Base-by-base conservation (phyloP, 441 rosid species). In the Erysimum cheiri region DNA sequence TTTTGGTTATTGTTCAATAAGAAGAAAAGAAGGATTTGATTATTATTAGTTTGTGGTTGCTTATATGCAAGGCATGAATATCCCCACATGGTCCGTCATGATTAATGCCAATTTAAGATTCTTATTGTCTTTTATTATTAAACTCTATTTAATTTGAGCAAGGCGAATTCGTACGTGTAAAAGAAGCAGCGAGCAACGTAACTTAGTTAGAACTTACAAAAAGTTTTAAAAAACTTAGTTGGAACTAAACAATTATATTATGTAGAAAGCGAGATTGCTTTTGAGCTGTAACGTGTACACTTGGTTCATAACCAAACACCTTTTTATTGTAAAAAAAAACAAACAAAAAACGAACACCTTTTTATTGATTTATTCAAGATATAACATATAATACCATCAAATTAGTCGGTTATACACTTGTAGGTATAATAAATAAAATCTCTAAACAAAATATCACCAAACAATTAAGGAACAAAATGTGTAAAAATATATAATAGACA, bases 61-160 rank as follows among this genome's bases (percentile, higher is more conserved):
- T 58, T 59, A 67, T 53, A 26, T 53, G 69, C n/a, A 37, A 47
- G 69, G 73, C 73, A 68, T 61, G 78, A 74, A 46, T 59, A 68
- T 62, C 52, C 57, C 69, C 78, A 74, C 78, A 74, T 74, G 78
- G 69, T 17, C 58, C 69, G 53, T 61, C 69, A 68, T 74, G 78
- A 74, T 74, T 53, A 60, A 49, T 60, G 77, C 73, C 68, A 66
- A 50, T 28, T 72, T 50, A 67, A 67, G 72, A 67, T 73, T 59
- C 72, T 26, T 60, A 17, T 60, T 74, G 64, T 67, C 72, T 74
- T 33, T 60, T 46, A 33, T n/a, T 47, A 46, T 64, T 32, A 44
- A 37, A 11, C 13, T 57, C 1, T 32, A n/a, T 58, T 66, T 29
- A 32, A 32, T 58, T 60, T 39, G 36, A 32, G 44, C 72, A 40